Base-by-base conservation (phyloP, 345 rosid species). In the Eutrema yunnanense region DNA sequence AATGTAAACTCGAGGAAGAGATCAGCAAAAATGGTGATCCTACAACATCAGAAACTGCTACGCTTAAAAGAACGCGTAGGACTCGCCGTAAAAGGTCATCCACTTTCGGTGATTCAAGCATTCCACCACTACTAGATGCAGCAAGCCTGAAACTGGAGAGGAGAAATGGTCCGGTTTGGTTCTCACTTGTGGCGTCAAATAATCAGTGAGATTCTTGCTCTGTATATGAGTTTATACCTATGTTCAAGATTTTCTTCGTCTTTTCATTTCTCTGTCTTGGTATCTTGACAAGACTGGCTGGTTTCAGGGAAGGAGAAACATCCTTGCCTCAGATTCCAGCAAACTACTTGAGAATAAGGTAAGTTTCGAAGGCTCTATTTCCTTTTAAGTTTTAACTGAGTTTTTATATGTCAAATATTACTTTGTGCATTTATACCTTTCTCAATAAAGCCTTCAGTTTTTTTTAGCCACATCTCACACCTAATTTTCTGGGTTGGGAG, bases 251-350 rank as follows among this genome's bases (percentile, higher is more conserved):
- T 58, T 64, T 41, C 58, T 26, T 59, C 49, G 65, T 37, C 53
- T 69, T 48, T 27, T 55, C 14, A 2, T 76, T 30, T 30, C 4
- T 43, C 11, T 9, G 19, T 4, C 54, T 43, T 6, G 54, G 53
- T 47, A 62, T 48, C 65, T 47, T 75, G 61, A 84, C 82, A 67
- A 67, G 59, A 34, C 7, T 34, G 69, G 9, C 64, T 83, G 80
- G 43, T 81, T 81, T 69, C 86, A 95, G 99, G 87, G 93, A 85
- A 78, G 96, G 88, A 68, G 82, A 85, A 69, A 66, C 85, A 67
- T 73, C 92, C 36, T 82, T 95, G 83, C 98, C 98, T 41, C 99
- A 92, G 82, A 85, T 95, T 75, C 81, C 94, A 66, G 67, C 94
- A 10, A 77, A 81, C 73, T 92, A 86, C 85, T 51, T 95, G 78